These are phyloP conservation scores for Candida germanica DNA, from an alignment of 805 yeast genomes.

Conservation along the genomic window DNA sequence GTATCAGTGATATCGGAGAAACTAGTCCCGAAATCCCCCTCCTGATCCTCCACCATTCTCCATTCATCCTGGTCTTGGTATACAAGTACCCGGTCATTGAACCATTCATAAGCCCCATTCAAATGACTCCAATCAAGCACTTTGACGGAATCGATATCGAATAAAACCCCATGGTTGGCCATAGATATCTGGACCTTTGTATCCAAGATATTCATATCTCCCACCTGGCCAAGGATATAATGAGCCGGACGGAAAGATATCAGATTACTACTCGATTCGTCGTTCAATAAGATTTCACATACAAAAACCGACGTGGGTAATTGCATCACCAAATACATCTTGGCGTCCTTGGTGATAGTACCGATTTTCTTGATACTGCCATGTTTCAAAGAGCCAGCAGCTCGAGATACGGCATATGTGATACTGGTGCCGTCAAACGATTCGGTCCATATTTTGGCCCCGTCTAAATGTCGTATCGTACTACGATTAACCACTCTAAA, in stretches of 20 bases:
- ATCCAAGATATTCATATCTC: background rate
- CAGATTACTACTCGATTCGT: conserved; percentile 5
- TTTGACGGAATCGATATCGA: conserved; percentile 2
- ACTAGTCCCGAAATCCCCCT: conserved; percentile 1
- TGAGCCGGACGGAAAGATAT: conserved; percentile 10
- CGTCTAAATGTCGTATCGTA: conserved; percentile 1
- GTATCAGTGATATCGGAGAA: conserved; percentile 13
- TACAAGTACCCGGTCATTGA: too few relatives aligned
- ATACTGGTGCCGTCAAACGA: conserved; percentile 8
- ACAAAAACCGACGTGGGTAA: conserved; percentile 7
- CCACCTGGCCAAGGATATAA: conserved; percentile 8
- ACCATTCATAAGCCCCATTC: too few relatives aligned
- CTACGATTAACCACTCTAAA: conserved; percentile 11
- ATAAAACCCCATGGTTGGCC: conserved; percentile 3
- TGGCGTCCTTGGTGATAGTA: background rate
- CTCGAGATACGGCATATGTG: conserved; percentile 4
- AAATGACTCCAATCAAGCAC: conserved; percentile 1
- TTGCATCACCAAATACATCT: conserved; percentile 6
- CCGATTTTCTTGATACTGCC: background rate
- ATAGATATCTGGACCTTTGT: conserved; percentile 1
- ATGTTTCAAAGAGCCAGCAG: background rate
- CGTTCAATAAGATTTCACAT: conserved; percentile 6
- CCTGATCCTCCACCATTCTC: too few relatives aligned
- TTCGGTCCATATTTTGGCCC: conserved; percentile 11
- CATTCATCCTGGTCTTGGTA: too few relatives aligned